Conservation (phyloP, 768 basidiomycete species). For the Pleurotus djamor region DNA sequence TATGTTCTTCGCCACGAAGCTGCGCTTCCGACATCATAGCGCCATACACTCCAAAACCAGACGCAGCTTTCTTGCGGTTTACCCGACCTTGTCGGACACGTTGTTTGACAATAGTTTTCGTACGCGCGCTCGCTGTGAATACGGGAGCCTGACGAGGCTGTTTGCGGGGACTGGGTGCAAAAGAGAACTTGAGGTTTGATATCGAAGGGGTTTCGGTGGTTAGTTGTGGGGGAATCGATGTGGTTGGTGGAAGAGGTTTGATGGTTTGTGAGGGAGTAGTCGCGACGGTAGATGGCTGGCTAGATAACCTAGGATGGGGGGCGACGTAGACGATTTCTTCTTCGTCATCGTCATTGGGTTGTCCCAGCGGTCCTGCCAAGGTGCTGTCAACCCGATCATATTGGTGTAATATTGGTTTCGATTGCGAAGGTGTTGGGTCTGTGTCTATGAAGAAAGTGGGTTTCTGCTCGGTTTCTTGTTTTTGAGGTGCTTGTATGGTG, state of each 20-base stretch:
- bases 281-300: conserved; percentile 8
- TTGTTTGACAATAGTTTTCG: conserved; percentile 20
- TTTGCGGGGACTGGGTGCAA: conserved; percentile 2
- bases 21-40: conserved; percentile 54
- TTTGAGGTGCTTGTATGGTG: not conserved
- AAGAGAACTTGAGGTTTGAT: conserved; percentile 18
- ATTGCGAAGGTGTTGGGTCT: not conserved
- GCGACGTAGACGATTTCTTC: conserved; percentile 79
- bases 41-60: conserved; percentile 46
- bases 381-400: not conserved
- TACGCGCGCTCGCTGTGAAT: conserved; percentile 19
- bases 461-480: conserved; percentile 4
- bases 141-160: conserved; percentile 21
- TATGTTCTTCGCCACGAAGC: conserved; percentile 36
- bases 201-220: conserved; percentile 7
- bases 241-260: conserved; percentile 6
- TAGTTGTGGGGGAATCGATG: conserved; percentile 15
- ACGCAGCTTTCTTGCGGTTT: conserved; percentile 20
- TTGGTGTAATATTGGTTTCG: not conserved
- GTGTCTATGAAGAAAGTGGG: conserved; percentile 27
- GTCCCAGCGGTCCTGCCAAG: conserved; percentile 3
- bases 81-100: conserved; percentile 19
- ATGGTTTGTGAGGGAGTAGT: conserved; percentile 2
- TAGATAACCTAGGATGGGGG: conserved; percentile 55
- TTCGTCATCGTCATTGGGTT: conserved; percentile 41